Base-by-base conservation (phyloP, 1,139 yeast species). In the Saccharomyces hybrid region DNA sequence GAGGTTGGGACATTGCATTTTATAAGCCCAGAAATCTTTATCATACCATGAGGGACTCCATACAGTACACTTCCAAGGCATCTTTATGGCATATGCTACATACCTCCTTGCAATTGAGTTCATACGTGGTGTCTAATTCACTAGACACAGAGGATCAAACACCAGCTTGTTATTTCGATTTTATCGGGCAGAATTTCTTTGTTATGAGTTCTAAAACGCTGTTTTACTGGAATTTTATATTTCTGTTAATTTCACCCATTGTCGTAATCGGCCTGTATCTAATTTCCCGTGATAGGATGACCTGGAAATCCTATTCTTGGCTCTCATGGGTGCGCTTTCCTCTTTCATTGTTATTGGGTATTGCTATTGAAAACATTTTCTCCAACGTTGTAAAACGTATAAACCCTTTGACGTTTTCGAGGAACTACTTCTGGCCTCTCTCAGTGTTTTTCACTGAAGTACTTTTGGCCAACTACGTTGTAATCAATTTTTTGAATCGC, bases 61-160 rank as follows among this genome's bases (percentile, higher is more conserved):
- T 88, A 50, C 75, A 77, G 53, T 82, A 83, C 55, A 77, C 89
- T 11, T 73, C 84, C 34, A 79, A 77, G 57, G 63, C 56, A 42
- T 82, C 96, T 0, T 73, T 90, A 51, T 85, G 93, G 84, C 93
- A 87, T 67, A 89, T 90, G 96, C 74, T 87, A 51, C 77, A 84
- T 2, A 83, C 81, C 55, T 74, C 93, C 0, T 71, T 87, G 61
- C 95, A 86, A 61, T 74, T 84, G 54, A 73, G 77, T 0, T 62
- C 64, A 4, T 71, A 81, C 11, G 44, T 38, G 44, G 66, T 82
- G 55, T 73, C 77, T 0, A 65, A 68, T 20, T 68, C 74, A 26
- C 66, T 76, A 34, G 60, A 60, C 2, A 58, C 63, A 4, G 61
- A 56, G 34, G 58, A 57, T 26, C 42, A 47, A 28, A 76, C 78